These are phyloP conservation scores for Castanea crenata DNA, from an alignment of 306 rosid genomes.

Conservation along the genomic window DNA sequence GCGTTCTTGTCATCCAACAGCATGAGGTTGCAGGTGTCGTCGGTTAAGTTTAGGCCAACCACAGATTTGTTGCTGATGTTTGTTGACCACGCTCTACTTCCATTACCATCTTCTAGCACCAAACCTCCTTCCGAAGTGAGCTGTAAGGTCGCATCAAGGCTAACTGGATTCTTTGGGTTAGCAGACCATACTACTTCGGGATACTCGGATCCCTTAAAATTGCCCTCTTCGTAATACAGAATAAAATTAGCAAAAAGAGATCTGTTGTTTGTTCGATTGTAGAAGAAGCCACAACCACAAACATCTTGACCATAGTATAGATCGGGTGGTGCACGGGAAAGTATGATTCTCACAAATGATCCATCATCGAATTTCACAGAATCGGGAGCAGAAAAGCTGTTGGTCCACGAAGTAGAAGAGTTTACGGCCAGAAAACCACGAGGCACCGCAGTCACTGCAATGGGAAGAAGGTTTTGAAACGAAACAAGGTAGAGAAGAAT, in stretches of 20 bases:
- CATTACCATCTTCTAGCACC: neutral
- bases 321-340: neutral
- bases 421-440: neutral
- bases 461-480: neutral
- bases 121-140: constrained; percentile 1
- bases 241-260: neutral
- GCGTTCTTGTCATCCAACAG: neutral
- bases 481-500: too few relatives aligned
- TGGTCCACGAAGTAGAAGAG: neutral
- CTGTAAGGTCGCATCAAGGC: neutral
- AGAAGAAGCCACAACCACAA: constrained; percentile 1
- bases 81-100: neutral
- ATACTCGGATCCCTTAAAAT: neutral
- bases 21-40: constrained; percentile 7
- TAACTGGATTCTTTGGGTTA: neutral
- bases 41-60: constrained; percentile 13
- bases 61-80: constrained; percentile 3
- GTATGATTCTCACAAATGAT: neutral
- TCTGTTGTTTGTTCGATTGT: neutral
- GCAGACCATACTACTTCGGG: constrained; percentile 11
- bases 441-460: neutral
- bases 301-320: too few relatives aligned
- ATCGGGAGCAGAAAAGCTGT: neutral
- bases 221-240: too few relatives aligned
- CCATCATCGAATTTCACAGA: neutral